These are phyloP conservation scores for Eucalyptus pumila DNA, from an alignment of 345 rosid species.

Conservation along the genomic window DNA sequence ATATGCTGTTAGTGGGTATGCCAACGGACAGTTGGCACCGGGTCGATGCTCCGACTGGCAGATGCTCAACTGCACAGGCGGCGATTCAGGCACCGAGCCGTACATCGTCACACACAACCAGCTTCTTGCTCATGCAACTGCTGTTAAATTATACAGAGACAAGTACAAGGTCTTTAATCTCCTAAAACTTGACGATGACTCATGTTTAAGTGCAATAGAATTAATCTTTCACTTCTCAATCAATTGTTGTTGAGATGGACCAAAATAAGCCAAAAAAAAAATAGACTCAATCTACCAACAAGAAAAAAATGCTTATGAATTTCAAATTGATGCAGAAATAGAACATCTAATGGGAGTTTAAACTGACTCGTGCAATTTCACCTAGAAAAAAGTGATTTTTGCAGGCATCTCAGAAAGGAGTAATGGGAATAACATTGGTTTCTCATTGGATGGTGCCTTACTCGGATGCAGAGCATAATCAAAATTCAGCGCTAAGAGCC, in stretches of 20 bases:
- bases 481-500: conserved; percentile 9
- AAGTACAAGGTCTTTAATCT: conserved; percentile 15
- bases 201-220: neutral
- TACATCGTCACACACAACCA: conserved; percentile 22
- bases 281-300: neutral
- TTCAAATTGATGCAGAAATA: neutral
- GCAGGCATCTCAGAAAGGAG: conserved; percentile 12
- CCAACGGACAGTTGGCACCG: conserved; percentile 4
- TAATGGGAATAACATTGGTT: conserved; percentile 15
- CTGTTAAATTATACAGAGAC: conserved; percentile 14
- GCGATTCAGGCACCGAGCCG: conserved; percentile 32
- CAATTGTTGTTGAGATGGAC: neutral
- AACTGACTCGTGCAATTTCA: neutral
- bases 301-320: neutral
- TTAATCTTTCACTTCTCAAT: neutral
- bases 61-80: conserved; percentile 13
- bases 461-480: neutral
- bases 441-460: conserved; percentile 8
- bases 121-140: conserved; percentile 42
- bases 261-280: neutral
- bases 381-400: neutral
- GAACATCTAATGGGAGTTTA: neutral
- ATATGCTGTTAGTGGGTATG: conserved; percentile 3
- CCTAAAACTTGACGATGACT: no score
- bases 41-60: conserved; percentile 27